Conservation (phyloP, 2,329 filamentous ascomycete genomes). For the Pezicula neosporulosa region DNA sequence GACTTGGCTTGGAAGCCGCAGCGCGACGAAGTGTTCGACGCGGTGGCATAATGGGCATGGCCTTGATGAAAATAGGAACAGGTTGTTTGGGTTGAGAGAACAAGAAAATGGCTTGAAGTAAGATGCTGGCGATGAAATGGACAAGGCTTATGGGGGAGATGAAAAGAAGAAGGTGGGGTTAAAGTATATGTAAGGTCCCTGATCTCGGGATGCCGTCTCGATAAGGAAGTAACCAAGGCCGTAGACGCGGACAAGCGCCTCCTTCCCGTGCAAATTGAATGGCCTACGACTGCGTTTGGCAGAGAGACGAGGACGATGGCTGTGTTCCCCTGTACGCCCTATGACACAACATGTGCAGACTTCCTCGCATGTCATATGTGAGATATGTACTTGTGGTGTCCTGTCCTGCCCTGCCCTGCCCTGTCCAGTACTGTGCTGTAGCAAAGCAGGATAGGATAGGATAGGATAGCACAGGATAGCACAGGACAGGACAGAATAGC, state of each 20-base stretch:
- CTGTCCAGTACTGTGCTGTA: too few relatives aligned
- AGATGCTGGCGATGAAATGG: neutral
- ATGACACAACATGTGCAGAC: too few relatives aligned
- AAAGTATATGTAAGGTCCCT: slow-evolving; percentile 4
- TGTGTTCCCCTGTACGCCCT: too few relatives aligned
- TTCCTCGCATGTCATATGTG: too few relatives aligned
- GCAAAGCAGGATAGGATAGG: too few relatives aligned
- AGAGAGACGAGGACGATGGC: too few relatives aligned
- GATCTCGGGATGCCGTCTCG: slow-evolving; percentile 16
- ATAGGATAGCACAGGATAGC: slow-evolving; percentile 1
- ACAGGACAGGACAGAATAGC: neutral
- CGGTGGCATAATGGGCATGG: slow-evolving; percentile 20
- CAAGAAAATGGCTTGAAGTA: neutral
- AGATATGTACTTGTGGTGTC: neutral
- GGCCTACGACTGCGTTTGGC: too few relatives aligned
- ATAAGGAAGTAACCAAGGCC: slow-evolving; percentile 11
- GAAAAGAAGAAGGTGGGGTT: slow-evolving; percentile 3
- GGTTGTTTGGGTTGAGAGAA: neutral
- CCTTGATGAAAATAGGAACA: slow-evolving; percentile 7
- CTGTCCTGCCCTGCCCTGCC: too few relatives aligned
- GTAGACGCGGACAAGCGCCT: slow-evolving; percentile 5
- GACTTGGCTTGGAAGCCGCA: slow-evolving; percentile 22
- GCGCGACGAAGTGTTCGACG: slow-evolving; percentile 22
- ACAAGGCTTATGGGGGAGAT: slow-evolving; percentile 1
- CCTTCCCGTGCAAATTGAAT: neutral